Conservation (phyloP, 192 early-diverging fungal species). For the Gamsiella multidivaricata region DNA sequence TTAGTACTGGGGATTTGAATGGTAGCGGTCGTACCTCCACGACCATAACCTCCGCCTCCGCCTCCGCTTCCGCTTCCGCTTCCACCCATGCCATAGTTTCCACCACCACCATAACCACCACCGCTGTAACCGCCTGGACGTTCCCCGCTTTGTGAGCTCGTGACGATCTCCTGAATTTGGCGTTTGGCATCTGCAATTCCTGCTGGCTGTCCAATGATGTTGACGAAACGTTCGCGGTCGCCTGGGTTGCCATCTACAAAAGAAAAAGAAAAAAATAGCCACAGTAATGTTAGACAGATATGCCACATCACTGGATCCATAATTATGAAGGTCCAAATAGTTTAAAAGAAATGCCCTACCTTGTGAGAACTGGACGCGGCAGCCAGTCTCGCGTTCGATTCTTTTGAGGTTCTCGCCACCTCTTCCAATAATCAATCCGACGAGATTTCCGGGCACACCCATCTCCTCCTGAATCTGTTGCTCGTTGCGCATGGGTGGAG, state of each 20-base stretch:
- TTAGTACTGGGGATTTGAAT: slow-evolving; percentile 72
- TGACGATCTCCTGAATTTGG: slow-evolving; percentile 64
- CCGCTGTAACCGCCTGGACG: slow-evolving; percentile 12
- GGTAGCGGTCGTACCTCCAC: slow-evolving; percentile 52
- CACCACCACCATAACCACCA: slow-evolving; percentile 33
- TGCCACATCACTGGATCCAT: neutral
- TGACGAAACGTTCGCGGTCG: slow-evolving; percentile 61
- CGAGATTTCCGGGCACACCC: slow-evolving; percentile 69
- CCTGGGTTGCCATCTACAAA: slow-evolving; percentile 55
- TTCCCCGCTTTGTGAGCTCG: slow-evolving; percentile 53
- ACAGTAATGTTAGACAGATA: neutral
- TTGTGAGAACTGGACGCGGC: slow-evolving; percentile 78
- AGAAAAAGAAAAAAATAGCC: neutral
- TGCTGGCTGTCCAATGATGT: slow-evolving; percentile 58
- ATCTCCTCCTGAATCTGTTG: slow-evolving; percentile 62
- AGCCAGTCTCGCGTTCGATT: slow-evolving; percentile 78
- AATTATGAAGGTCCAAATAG: neutral
- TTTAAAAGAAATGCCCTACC: slow-evolving; percentile 27
- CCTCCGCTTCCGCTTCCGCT: slow-evolving; percentile 14
- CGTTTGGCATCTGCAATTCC: slow-evolving; percentile 62
- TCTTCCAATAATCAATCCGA: slow-evolving; percentile 86
- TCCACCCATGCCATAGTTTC: slow-evolving; percentile 27
- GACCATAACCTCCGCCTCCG: slow-evolving; percentile 39
- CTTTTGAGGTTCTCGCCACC: slow-evolving; percentile 82
- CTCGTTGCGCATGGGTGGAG: slow-evolving; percentile 40